Evolutionary conservation across 768 basidiomycete genomes (phyloP).

Genomic region (Leccinum aurantiacum): DNA sequence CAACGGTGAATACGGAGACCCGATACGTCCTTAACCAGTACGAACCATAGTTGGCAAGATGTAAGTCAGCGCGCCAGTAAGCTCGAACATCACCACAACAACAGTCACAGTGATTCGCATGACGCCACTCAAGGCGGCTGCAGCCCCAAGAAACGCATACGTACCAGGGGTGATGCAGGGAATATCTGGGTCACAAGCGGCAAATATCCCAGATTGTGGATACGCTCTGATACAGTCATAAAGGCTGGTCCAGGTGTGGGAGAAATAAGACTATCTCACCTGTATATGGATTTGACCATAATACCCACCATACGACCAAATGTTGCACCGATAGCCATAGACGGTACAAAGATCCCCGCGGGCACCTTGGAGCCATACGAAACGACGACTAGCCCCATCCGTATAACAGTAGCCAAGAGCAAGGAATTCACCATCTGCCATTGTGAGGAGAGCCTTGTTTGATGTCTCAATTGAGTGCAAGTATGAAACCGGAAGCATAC

Average conservation of each 20-base stretch:
- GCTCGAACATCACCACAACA: conserved; percentile 99
- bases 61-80: conserved; percentile 96
- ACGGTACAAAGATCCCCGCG: conserved; percentile 96
- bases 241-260: not conserved
- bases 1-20: conserved; percentile 8
- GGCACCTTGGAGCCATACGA: conserved; percentile 98
- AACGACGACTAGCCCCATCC: conserved; percentile 81
- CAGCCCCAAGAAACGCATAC: conserved; percentile 96
- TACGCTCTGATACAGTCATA: conserved; percentile 55
- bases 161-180: conserved; percentile 99
- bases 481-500: conserved; percentile 31
- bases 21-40: conserved; percentile 6
- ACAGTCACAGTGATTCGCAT: conserved; percentile 98
- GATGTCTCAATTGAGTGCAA: conserved; percentile 9
- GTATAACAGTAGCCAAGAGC: conserved; percentile 85
- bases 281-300: conserved; percentile 89
- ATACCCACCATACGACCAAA: conserved; percentile 98
- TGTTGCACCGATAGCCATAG: conserved; percentile 97
- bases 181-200: conserved; percentile 84
- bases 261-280: conserved; percentile 46
- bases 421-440: conserved; percentile 96
- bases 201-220: conserved; percentile 83
- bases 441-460: conserved; percentile 73
- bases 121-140: conserved; percentile 92
- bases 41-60: conserved; percentile 96